Conservation (phyloP, 129 eudicot genomes). For the Arctium minus region DNA sequence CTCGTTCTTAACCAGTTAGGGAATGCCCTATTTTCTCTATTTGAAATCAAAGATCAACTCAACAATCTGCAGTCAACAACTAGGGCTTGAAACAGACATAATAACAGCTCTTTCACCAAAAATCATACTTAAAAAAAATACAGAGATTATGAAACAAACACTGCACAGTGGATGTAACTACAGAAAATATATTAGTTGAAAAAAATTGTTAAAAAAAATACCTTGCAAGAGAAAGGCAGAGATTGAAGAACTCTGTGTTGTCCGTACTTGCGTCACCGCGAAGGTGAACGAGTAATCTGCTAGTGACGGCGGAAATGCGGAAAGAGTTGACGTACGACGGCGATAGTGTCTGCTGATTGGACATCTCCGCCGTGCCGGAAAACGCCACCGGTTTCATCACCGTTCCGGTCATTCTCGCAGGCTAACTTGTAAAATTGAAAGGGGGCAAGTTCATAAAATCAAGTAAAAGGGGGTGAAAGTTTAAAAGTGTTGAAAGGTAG, state of each 20-base stretch:
- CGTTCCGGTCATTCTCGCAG: constrained; percentile 19
- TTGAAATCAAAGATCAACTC: background rate
- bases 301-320: constrained; percentile 59
- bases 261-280: constrained; percentile 10
- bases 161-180: background rate
- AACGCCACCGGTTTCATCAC: constrained; percentile 10
- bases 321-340: constrained; percentile 43
- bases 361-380: background rate
- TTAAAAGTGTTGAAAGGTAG: background rate
- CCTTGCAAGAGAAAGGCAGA: constrained; percentile 88
- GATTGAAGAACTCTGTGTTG: constrained; percentile 50
- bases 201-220: background rate
- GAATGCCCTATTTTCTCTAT: background rate
- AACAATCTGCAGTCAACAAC: background rate
- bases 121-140: background rate
- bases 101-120: background rate
- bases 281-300: constrained; percentile 37
- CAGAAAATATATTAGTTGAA: background rate
- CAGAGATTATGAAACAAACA: background rate
- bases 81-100: constrained; percentile 25
- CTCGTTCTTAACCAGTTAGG: background rate
- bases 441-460: background rate
- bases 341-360: constrained; percentile 15
- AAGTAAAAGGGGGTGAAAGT: background rate
- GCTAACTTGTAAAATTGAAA: background rate